Evolutionary conservation across 2,329 filamentous ascomycete genomes (phyloP).

Genomic region (Ceratocystis eucalypticola): DNA sequence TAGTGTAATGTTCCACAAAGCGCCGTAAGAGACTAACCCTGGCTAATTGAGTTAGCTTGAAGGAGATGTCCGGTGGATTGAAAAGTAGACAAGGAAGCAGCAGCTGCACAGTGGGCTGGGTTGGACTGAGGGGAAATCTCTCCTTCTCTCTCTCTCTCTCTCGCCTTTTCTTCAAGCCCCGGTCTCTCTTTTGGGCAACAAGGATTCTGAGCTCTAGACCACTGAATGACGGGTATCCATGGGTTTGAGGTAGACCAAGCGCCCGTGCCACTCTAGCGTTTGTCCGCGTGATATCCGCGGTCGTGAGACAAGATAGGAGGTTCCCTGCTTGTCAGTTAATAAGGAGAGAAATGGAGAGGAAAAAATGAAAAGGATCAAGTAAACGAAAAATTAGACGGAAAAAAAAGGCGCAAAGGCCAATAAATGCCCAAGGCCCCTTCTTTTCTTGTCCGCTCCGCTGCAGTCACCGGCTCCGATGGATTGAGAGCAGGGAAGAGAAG

Average conservation of each 20-base stretch:
- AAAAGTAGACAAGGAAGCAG: neutral
- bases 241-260: neutral
- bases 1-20: conserved; percentile 2
- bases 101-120: neutral
- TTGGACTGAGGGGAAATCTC: neutral
- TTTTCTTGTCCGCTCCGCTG: neutral
- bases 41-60: neutral
- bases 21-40: neutral
- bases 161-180: conserved; percentile 1
- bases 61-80: conserved; percentile 6
- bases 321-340: neutral
- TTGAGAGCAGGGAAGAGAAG: neutral
- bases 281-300: conserved; percentile 6
- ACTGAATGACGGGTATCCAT: neutral
- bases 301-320: neutral
- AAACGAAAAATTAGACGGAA: neutral
- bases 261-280: conserved; percentile 7
- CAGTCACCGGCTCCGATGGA: neutral
- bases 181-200: neutral
- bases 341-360: neutral
- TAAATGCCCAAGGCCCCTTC: neutral
- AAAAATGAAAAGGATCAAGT: neutral
- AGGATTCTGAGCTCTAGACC: neutral
- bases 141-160: neutral
- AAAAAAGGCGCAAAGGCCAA: neutral